phyloP scores from a whole-genome alignment of 2,329 filamentous ascomycete genomes.

The Capronia epimyces region DNA sequence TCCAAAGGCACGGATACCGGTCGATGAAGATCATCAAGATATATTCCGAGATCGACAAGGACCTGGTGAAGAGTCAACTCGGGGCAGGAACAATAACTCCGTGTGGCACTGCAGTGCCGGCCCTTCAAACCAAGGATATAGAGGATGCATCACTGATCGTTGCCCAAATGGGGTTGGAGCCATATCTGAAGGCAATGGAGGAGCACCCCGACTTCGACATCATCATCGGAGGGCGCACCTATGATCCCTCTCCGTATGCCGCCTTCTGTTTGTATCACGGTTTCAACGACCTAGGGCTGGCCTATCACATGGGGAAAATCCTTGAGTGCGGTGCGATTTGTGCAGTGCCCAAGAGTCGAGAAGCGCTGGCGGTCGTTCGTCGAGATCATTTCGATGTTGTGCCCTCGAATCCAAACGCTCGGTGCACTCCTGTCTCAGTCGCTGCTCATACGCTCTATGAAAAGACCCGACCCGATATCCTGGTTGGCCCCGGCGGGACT shows the following conservation, averaged over 20 bases:
- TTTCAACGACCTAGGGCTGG: slow-evolving; percentile 35
- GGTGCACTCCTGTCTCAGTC: slow-evolving; percentile 47
- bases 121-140: slow-evolving; percentile 37
- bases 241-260: slow-evolving; percentile 41
- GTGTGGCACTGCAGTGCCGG: slow-evolving; percentile 36
- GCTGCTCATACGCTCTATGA: slow-evolving; percentile 53
- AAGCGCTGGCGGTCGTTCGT: slow-evolving; percentile 41
- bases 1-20: slow-evolving; percentile 26
- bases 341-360: slow-evolving; percentile 44
- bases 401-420: slow-evolving; percentile 37
- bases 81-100: slow-evolving; percentile 35
- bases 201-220: slow-evolving; percentile 42
- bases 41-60: slow-evolving; percentile 39
- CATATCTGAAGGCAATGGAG: slow-evolving; percentile 41
- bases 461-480: slow-evolving; percentile 49
- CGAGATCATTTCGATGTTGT: slow-evolving; percentile 47
- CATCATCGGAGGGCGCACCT: slow-evolving; percentile 45
- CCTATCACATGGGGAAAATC: slow-evolving; percentile 53
- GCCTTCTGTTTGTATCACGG: slow-evolving; percentile 37
- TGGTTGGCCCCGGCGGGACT: slow-evolving; percentile 48
- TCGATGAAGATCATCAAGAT: slow-evolving; percentile 33
- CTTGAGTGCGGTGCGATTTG: slow-evolving; percentile 50
- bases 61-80: slow-evolving; percentile 31
- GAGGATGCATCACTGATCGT: slow-evolving; percentile 37
- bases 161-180: slow-evolving; percentile 45